Base-by-base conservation (phyloP, 148 eudicot species). In the Rhododendron henanense region DNA sequence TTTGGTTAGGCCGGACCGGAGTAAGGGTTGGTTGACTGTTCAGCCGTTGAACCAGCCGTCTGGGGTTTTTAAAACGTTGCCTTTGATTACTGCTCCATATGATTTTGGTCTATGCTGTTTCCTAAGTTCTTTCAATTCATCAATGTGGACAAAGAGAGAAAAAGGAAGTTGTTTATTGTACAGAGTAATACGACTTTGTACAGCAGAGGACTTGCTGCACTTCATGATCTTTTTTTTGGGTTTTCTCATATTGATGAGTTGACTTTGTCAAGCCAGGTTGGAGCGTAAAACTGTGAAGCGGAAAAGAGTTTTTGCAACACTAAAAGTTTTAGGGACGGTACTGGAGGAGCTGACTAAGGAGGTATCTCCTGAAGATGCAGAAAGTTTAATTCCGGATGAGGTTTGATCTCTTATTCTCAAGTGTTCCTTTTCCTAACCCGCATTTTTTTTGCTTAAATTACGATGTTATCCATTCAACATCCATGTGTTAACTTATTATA, bases 331-430 rank as follows among this genome's bases (percentile, higher is more conserved):
- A 74, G 99, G 98, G 84, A 93, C 88, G 83, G 98, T 97, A 69
- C 88, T 97, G 83, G 98, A 93, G 90, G 98, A 95, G 89, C 92
- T 97, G 92, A 92, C 92, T 48, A 90, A 89, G 87, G 99, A 97
- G 83, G 92, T 94, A 67, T 95, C 98, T 84, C 94, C 99, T 48
- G 98, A 94, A 89, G 98, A 97, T 83, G 98, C 98, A 83, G 95
- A 93, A 50, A 86, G 93, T 85, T 89, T 95, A 87, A 92, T 97
- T 84, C 95, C 99, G 15, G 96, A 93, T 57, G 98, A 97, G 98
- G 99, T 97, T 87, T 57, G 81, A 15, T 85, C 39, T 85, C 82
- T 83, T 19, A 63, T 77, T 51, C 51, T 41, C 3, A 57, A n/a
- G 15, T 76, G 65, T 21, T 77, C 45, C 11, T 47, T 18, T 55